A percentile compares a stretch with the other conserved stretches of the same genome.
These are phyloP conservation scores for Tieghemostelium lacteum DNA, from an alignment of 78 protist species.

Conservation along the genomic window DNA sequence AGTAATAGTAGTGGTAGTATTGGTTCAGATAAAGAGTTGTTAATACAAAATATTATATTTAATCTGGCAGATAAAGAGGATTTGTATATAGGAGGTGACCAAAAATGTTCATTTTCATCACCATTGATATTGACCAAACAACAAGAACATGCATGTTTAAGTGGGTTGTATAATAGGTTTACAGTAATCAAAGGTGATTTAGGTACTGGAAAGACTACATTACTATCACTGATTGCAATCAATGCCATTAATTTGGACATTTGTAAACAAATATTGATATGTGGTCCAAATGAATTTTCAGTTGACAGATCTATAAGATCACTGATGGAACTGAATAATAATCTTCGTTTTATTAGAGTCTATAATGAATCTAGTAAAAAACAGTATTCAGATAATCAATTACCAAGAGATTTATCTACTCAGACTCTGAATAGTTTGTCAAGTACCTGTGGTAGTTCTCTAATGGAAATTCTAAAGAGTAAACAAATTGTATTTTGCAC, in stretches of 20 bases:
- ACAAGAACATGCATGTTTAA: not conserved
- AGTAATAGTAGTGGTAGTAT: too few relatives aligned
- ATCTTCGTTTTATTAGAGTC: constrained; percentile 9
- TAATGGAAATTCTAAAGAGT: too few relatives aligned
- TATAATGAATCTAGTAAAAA: not conserved
- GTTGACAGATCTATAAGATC: constrained; percentile 29
- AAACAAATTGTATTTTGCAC: constrained; percentile 38
- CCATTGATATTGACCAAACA: too few relatives aligned
- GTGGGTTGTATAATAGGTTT: constrained; percentile 1
- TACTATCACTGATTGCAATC: constrained; percentile 5
- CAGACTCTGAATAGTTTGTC: too few relatives aligned
- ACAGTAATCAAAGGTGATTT: constrained; percentile 41
- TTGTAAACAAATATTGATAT: constrained; percentile 3
- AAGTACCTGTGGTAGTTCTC: too few relatives aligned
- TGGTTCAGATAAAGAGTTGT: too few relatives aligned
- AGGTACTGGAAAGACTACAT: constrained; percentile 53
- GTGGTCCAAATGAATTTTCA: constrained; percentile 67
- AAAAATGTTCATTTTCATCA: too few relatives aligned
- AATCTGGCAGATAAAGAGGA: too few relatives aligned
- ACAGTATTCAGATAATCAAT: not conserved
- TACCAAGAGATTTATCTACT: too few relatives aligned
- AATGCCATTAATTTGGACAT: not conserved
- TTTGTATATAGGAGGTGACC: too few relatives aligned
- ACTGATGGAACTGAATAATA: not conserved
- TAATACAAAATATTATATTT: too few relatives aligned